Percentiles rank a stretch among this genome's conserved stretches.
Evolutionary conservation across 352 stramenopile genomes (phyloP).

Genomic region (Pythium chondricola): DNA sequence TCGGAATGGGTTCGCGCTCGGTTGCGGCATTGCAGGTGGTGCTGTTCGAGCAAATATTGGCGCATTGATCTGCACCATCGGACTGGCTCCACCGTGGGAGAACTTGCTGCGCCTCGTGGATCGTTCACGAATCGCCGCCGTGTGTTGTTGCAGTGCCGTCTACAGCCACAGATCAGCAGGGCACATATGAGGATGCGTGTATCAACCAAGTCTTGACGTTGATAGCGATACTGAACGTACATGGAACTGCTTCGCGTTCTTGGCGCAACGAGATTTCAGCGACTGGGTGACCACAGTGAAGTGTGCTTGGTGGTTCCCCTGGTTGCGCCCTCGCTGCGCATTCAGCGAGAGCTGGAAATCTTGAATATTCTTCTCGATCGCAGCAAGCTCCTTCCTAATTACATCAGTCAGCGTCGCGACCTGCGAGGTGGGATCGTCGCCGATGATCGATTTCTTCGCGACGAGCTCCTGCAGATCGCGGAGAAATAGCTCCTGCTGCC

Average conservation of each 20-base stretch:
- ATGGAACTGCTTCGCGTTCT: conserved; percentile 76
- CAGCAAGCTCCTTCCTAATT: conserved; percentile 66
- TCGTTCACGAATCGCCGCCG: conserved; percentile 56
- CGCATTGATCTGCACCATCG: conserved; percentile 77
- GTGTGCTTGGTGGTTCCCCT: conserved; percentile 75
- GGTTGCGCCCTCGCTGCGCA: conserved; percentile 37
- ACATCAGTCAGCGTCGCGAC: conserved; percentile 75
- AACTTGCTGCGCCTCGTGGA: conserved; percentile 79
- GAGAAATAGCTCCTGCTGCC: conserved; percentile 76
- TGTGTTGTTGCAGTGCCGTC: conserved; percentile 32
- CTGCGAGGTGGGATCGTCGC: conserved; percentile 65
- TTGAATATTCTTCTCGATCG: conserved; percentile 58
- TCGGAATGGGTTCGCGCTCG: conserved; percentile 5
- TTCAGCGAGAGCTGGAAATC: conserved; percentile 57
- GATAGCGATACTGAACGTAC: no score
- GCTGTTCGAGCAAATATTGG: conserved; percentile 61
- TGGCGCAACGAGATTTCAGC: conserved; percentile 74
- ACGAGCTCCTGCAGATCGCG: conserved; percentile 70
- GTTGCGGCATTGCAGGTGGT: conserved; percentile 4
- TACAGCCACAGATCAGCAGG: no score
- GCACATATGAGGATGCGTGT: no score
- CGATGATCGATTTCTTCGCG: conserved; percentile 68
- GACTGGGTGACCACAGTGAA: conserved; percentile 75
- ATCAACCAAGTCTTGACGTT: no score
- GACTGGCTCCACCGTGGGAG: conserved; percentile 56